phyloP scores from a whole-genome alignment of 163 green algal species.

The Volvox carteri region DNA sequence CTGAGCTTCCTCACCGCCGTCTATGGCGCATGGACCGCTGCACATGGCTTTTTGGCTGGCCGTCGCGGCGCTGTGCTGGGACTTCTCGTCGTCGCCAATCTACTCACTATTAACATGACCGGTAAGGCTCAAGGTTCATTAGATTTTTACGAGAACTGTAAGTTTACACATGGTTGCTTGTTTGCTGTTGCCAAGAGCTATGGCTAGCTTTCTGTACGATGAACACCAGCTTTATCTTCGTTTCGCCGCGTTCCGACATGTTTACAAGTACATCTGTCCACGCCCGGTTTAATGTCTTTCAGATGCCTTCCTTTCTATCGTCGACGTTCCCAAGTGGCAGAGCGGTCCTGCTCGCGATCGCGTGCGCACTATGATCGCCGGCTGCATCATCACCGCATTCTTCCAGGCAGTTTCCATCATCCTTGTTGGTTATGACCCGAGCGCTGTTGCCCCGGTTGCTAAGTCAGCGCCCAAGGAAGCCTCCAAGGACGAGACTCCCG shows the following conservation, averaged over 20 bases:
- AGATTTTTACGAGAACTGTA: too few species aligned
- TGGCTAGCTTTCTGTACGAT: not conserved
- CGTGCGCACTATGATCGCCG: constrained; percentile 28
- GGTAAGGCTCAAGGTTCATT: too few species aligned
- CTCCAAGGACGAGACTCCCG: not conserved
- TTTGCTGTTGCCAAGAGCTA: not conserved
- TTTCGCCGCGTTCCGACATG: not conserved
- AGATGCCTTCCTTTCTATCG: not conserved
- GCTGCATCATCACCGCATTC: constrained; percentile 34
- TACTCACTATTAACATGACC: constrained; percentile 52
- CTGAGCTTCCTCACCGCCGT: not conserved
- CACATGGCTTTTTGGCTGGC: not conserved
- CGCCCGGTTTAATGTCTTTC: not conserved
- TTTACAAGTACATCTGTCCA: not conserved
- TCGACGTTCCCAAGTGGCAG: constrained; percentile 6
- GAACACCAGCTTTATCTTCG: not conserved
- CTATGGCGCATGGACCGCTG: constrained; percentile 3
- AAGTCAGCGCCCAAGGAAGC: not conserved
- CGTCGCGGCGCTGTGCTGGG: not conserved
- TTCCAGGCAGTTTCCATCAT: constrained; percentile 32
- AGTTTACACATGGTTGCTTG: too few species aligned
- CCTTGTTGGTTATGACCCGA: not conserved
- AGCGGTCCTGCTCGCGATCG: constrained; percentile 4
- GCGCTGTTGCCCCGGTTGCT: not conserved
- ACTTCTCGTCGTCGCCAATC: constrained; percentile 1